phyloP scores from a whole-genome alignment of 306 rosid species.

The Albizia julibrissin region DNA sequence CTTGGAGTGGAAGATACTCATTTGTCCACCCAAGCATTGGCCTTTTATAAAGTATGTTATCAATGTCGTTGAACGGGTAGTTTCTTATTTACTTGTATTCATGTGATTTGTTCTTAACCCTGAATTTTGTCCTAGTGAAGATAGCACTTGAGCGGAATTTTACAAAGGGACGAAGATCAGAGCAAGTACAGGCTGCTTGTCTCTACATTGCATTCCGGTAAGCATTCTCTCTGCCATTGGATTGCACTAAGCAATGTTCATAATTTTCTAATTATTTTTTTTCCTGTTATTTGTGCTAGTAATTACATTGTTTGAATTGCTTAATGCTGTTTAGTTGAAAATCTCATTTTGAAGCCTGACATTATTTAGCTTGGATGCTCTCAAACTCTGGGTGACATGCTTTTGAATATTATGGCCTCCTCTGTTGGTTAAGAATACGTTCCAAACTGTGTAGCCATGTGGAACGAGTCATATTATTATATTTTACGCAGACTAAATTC shows the following conservation, averaged over 20 bases:
- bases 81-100: conserved; percentile 18
- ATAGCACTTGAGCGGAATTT: conserved; percentile 72
- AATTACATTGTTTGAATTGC: conserved; percentile 3
- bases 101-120: conserved; percentile 6
- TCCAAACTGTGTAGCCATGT: neutral
- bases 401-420: neutral
- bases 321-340: conserved; percentile 11
- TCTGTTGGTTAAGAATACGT: conserved; percentile 1
- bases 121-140: conserved; percentile 43
- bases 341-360: neutral
- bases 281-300: conserved; percentile 9
- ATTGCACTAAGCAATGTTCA: neutral
- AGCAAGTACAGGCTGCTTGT: conserved; percentile 78
- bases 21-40: conserved; percentile 46
- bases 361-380: neutral
- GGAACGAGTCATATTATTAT: neutral
- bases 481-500: neutral
- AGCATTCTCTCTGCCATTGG: conserved; percentile 9
- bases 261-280: conserved; percentile 17
- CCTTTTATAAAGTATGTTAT: conserved; percentile 53
- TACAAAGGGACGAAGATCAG: conserved; percentile 76
- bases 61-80: neutral
- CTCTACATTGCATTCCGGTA: conserved; percentile 86
- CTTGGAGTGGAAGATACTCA: conserved; percentile 52
- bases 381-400: neutral